Base-by-base conservation (phyloP, 2,329 filamentous ascomycete genomes). In the Fusarium tricinctum region DNA sequence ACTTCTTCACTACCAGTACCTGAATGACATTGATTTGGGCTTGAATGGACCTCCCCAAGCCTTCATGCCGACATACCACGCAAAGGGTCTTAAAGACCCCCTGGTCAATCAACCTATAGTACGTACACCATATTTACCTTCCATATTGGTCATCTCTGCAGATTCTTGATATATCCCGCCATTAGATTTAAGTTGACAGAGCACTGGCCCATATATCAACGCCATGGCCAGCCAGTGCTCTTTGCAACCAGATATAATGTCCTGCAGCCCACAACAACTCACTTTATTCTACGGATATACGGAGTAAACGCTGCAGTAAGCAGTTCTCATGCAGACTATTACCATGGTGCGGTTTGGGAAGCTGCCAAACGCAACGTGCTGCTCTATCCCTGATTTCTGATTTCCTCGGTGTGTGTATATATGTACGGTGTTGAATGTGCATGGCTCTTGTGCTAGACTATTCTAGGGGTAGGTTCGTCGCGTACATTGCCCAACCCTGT, bases 171-270 rank as follows among this genome's bases (percentile, higher is more conserved):
- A 54, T 63, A 53, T 63, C 53, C 52, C 48, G 42, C 48, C 33
- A 56, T 47, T 63, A 43, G 45, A 64, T 69, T 61, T 70, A 48
- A 44, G 42, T 56, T 44, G 47, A 50, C 42, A 59, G 23, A 53
- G 48, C 51, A 42, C 49, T 61, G 45, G 22, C 35, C 60, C 46
- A 69, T 54, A 66, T 74, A 71, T 72, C 72, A 59, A 74, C 68
- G 70, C 63, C 61, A 53, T 62, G 70, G 70, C 66, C 63, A 65
- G 62, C 57, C 60, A 58, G 66, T 60, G 66, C 60, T 63, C 59
- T 69, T 45, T 35, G 23, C 56, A 52, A 28, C 26, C 43, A 55
- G 28, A 55, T 50, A 40, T 61, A 49, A 68, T 50, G 39, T 57
- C 44, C 53, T n/a, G 45, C 14, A 50, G 51, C 45, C 61, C 61